Conservation (phyloP, 306 rosid species). For the Citrullus mucosospermus region DNA sequence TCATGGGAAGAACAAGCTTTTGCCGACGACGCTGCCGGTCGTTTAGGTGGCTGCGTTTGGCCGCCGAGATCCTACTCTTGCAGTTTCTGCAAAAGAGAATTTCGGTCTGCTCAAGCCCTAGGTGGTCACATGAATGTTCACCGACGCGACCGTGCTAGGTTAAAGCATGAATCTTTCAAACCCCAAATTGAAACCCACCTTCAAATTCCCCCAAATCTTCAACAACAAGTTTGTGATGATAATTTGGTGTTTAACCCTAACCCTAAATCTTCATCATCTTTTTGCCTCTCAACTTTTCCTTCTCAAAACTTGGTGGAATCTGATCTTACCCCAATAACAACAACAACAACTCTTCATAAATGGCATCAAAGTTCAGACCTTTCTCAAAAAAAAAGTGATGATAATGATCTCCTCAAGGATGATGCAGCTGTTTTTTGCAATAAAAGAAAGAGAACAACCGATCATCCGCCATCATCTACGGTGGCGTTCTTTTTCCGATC, state of each 20-base stretch:
- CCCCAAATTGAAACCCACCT: constrained; percentile 23
- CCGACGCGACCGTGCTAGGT: constrained; percentile 78
- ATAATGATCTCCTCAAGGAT: constrained; percentile 1
- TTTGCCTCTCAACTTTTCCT: constrained; percentile 19
- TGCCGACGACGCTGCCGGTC: constrained; percentile 63
- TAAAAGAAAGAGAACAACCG: constrained; percentile 40
- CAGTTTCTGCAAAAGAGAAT: constrained; percentile 83
- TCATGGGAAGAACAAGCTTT: constrained; percentile 98
- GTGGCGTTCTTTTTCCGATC: constrained; percentile 27
- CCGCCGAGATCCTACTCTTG: constrained; percentile 92
- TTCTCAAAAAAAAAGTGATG: background rate
- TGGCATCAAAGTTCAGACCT: background rate
- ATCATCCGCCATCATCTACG: constrained; percentile 25
- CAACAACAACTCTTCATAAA: background rate
- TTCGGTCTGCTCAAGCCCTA: constrained; percentile 85
- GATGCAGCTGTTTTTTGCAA: constrained; percentile 19
- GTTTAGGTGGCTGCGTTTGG: constrained; percentile 84
- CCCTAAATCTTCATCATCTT: constrained; percentile 38
- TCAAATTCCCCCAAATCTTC: constrained; percentile 15
- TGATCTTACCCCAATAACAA: background rate
- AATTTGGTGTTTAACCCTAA: constrained; percentile 33
- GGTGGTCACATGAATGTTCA: constrained; percentile 99
- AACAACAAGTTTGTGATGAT: constrained; percentile 19
- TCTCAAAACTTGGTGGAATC: background rate
- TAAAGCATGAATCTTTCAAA: constrained; percentile 30